These are phyloP conservation scores for Capsicum baccatum DNA, from an alignment of 257 asterid genomes.

Conservation along the genomic window DNA sequence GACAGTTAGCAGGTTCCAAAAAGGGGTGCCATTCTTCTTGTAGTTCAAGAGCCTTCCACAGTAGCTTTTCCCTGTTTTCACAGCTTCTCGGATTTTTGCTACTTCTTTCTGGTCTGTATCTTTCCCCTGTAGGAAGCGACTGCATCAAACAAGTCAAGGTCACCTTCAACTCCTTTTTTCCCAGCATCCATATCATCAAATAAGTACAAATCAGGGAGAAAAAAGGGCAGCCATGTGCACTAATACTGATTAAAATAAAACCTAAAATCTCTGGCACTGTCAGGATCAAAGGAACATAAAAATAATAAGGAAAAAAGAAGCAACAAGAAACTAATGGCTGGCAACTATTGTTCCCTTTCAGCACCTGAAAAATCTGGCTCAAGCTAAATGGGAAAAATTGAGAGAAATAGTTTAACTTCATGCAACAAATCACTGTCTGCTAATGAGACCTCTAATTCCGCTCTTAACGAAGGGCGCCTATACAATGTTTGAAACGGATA, in stretches of 20 bases:
- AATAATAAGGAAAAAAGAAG: constrained; percentile 11
- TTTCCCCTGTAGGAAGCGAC: constrained; percentile 97
- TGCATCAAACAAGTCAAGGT: constrained; percentile 52
- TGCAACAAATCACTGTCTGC: not conserved
- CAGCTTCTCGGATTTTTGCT: constrained; percentile 69
- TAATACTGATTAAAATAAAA: not conserved
- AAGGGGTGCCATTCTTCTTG: constrained; percentile 94
- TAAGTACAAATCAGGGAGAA: not conserved
- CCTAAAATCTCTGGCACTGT: not conserved
- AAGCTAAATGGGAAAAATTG: not conserved
- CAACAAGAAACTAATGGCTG: not conserved
- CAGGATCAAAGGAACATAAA: not conserved
- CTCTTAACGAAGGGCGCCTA: constrained; percentile 1
- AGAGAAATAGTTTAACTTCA: constrained; percentile 13
- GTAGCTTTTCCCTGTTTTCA: constrained; percentile 73
- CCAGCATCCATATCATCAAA: constrained; percentile 29
- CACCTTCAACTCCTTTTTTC: constrained; percentile 36
- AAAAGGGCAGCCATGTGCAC: no score
- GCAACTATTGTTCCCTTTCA: not conserved
- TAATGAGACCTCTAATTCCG: not conserved
- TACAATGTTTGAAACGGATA: not conserved
- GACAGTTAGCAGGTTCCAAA: constrained; percentile 92
- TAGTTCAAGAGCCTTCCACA: constrained; percentile 97
- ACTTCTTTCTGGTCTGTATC: constrained; percentile 90
- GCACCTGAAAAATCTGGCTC: not conserved